Evolutionary conservation across 2,329 filamentous ascomycete species (phyloP).

Genomic region (Fusarium palustre): DNA sequence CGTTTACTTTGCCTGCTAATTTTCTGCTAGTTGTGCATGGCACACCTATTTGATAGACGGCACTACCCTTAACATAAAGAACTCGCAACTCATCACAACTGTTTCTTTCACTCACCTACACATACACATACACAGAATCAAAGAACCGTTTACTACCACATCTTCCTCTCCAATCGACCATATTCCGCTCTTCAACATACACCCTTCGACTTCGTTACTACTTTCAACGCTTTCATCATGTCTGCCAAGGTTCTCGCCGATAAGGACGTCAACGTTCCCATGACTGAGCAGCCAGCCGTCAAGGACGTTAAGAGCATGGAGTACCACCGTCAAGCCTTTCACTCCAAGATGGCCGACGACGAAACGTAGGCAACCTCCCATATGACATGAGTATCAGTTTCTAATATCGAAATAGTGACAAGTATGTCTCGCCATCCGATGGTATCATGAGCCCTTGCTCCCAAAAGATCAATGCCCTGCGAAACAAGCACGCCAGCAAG

Average conservation of each 20-base stretch:
- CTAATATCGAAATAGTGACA: slow-evolving; percentile 53
- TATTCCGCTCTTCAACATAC: neutral
- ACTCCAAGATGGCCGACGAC: slow-evolving; percentile 74
- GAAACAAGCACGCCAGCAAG: slow-evolving; percentile 84
- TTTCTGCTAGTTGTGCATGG: slow-evolving; percentile 31
- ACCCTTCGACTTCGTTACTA: neutral
- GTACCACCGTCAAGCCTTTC: slow-evolving; percentile 80
- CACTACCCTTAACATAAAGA: slow-evolving; percentile 30
- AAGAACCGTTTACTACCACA: slow-evolving; percentile 10
- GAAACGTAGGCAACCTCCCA: slow-evolving; percentile 65
- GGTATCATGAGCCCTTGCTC: slow-evolving; percentile 89
- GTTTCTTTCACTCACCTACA: slow-evolving; percentile 12
- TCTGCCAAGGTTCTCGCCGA: slow-evolving; percentile 70
- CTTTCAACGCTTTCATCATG: slow-evolving; percentile 56
- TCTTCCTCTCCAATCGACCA: slow-evolving; percentile 1
- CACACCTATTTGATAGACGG: slow-evolving; percentile 26
- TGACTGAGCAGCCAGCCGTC: slow-evolving; percentile 52
- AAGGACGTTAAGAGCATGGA: slow-evolving; percentile 76
- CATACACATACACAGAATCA: slow-evolving; percentile 4
- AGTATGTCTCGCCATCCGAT: slow-evolving; percentile 87
- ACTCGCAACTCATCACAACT: slow-evolving; percentile 16
- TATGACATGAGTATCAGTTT: neutral
- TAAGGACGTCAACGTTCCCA: slow-evolving; percentile 73
- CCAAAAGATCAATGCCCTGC: slow-evolving; percentile 83
- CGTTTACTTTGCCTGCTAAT: slow-evolving; percentile 44